Evolutionary conservation across 202 grass and related monocot genomes (phyloP), one percentile per base, ranked within the genome.

Genomic region (Zizania palustris): DNA sequence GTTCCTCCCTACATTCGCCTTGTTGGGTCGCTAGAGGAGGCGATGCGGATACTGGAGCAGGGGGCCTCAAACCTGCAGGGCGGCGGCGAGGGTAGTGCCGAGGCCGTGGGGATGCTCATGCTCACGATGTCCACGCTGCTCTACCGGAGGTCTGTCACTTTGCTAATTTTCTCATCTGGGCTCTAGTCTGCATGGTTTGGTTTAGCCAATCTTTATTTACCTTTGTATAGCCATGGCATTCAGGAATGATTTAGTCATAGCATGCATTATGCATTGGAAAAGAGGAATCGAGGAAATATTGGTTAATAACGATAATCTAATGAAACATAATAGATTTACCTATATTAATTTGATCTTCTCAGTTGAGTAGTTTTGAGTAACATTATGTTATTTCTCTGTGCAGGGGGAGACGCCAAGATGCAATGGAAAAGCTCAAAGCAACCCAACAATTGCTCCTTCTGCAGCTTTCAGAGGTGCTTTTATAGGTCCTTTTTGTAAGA

Each of bases 11-110:
- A 6, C 15, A 37, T 28, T 45, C 5, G 59, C 11, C 4, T 60
- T 12, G 45, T 22, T 56, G 28, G 11, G 60, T 44, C 44, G 11
- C 60, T 50, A 74, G 86, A 89, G 45, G 85, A 97, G 45, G 82
- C 88, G 75, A 90, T 97, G 82, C 80, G 88, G 87, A 92, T 97
- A 82, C 69, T 97, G 84, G 91, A 97, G 77, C 91, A 97, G 74
- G 91, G 94, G 21, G 72, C 86, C 63, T 86, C 83, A 20, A 94
- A 97, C 84, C 84, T 97, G 72, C 81, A 81, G 80, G 80, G 86
- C 21, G 85, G 81, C 19, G 86, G 63, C 42, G 81, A 87, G 62
- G 88, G 88, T 28, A 81, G 83, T n/a, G 84, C 33, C 44, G 84
- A 97, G 45, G 91, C 95, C 48, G 73, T 94, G 63, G 85, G 80